Evolutionary conservation across 176 grass and related monocot species (phyloP), one percentile per base, ranked within the genome.

Genomic region (Cenchrus americanus): DNA sequence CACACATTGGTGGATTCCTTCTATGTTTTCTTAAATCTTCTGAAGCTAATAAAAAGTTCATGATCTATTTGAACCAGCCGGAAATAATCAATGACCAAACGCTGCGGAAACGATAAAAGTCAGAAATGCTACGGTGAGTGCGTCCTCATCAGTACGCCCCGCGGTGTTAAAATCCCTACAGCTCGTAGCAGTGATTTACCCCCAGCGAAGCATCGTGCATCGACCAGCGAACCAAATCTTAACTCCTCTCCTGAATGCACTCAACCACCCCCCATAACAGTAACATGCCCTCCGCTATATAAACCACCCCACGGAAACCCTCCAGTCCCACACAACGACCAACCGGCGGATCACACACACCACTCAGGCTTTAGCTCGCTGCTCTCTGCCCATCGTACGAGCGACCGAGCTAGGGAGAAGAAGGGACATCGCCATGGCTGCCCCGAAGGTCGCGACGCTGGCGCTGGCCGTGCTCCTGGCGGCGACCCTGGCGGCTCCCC

Each of bases 161-260:
- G 41, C 19, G 40, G 18, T 69, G 40, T 47, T 14, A 24, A 71
- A 71, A 49, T 0, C 49, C n/a, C 10, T 48, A 24, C 43, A 69
- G 67, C 41, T 8, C 10, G 7, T n/a, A 7, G n/a, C 11, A 62
- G n/a, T 22, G 22, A 73, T 10, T 52, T 42, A 70, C 21, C 42
- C 42, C 4, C 41, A 47, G 10, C 69, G 44, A 13, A 57, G 72
- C 75, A 80, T 67, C 32, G 3, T 37, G 34, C 34, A 37, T 37
- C 68, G 50, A 88, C 81, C 75, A 73, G 48, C 58, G 30, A 14
- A 41, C 57, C 47, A 51, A 8, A 2, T 79, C 74, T 78, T 83
- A 79, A 84, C 75, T 88, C 75, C 58, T 55, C 26, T 24, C 81
- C 24, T 88, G 78, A 84, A 84, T 88, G 87, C 87, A 40, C 68